Evolutionary conservation across 768 basidiomycete species (phyloP).

Genomic region (Pleurotus citrinopileatus): DNA sequence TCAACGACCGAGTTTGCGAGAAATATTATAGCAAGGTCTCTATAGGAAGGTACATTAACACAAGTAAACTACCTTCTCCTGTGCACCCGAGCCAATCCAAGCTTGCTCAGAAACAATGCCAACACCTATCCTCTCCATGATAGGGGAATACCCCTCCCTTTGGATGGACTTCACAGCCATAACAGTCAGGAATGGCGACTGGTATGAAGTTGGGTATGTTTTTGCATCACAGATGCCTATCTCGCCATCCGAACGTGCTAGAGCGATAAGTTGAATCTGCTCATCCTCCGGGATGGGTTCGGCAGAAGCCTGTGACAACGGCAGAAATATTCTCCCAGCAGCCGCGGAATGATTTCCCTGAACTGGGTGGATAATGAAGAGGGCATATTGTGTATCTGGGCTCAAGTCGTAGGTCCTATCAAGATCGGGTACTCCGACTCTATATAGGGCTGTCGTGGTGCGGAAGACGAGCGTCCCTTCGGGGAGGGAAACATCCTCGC

Average conservation of each 20-base stretch:
- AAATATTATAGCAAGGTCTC: not conserved
- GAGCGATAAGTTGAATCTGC: not conserved
- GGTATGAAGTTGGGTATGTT: not conserved
- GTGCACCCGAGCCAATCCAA: not conserved
- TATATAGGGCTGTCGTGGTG: not conserved
- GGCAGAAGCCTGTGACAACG: not conserved
- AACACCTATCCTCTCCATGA: not conserved
- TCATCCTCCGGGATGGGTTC: not conserved
- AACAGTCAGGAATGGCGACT: not conserved
- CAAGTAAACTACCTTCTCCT: not conserved
- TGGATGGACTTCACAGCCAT: not conserved
- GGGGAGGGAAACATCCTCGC: not conserved
- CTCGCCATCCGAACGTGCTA: not conserved
- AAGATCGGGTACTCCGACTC: not conserved
- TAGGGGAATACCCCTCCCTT: not conserved
- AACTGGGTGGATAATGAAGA: not conserved
- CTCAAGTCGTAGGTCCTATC: not conserved
- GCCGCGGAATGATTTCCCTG: not conserved
- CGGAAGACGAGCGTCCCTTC: slow-evolving; percentile 4
- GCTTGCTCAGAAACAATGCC: not conserved
- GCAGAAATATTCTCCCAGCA: slow-evolving; percentile 1
- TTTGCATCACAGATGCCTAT: not conserved
- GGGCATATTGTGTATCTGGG: not conserved
- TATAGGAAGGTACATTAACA: not conserved
- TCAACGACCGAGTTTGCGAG: no score